These are phyloP conservation scores for Gypsophila paniculata DNA, from an alignment of 179 eudicot species.

Conservation along the genomic window DNA sequence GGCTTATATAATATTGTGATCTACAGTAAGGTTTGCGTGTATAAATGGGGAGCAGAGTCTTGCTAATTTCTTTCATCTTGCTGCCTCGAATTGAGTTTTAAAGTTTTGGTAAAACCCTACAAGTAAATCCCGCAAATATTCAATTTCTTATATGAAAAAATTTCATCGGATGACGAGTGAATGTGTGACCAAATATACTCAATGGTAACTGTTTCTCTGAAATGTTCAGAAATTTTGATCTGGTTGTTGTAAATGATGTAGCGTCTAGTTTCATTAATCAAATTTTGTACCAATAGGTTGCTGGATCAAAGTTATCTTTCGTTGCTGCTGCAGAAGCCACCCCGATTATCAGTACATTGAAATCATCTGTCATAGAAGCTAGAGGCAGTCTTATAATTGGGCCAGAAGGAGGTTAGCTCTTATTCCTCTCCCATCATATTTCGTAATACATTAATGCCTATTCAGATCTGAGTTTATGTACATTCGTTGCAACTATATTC, in stretches of 20 bases:
- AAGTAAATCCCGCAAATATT: too few relatives aligned
- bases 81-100: too few relatives aligned
- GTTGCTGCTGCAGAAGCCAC: constrained; percentile 82
- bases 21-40: too few relatives aligned
- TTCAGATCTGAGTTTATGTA: neutral
- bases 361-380: constrained; percentile 38
- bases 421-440: neutral
- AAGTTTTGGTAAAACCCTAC: too few relatives aligned
- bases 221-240: neutral
- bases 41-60: too few relatives aligned
- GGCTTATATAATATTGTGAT: too few relatives aligned
- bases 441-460: neutral
- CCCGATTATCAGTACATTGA: constrained; percentile 52
- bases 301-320: constrained; percentile 56
- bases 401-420: constrained; percentile 90
- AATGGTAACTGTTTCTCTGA: neutral
- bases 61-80: too few relatives aligned
- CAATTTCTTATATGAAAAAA: neutral
- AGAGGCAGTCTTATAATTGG: constrained; percentile 73
- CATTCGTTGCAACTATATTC: neutral
- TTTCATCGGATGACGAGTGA: too few relatives aligned
- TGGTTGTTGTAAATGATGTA: neutral
- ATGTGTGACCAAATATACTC: too few relatives aligned
- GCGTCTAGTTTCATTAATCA: neutral
- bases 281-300: constrained; percentile 39